A percentile compares a stretch with the other conserved stretches of the same genome.
Evolutionary conservation across 352 stramenopile genomes (phyloP).

Genomic region (Aphanomyces stellatus): DNA sequence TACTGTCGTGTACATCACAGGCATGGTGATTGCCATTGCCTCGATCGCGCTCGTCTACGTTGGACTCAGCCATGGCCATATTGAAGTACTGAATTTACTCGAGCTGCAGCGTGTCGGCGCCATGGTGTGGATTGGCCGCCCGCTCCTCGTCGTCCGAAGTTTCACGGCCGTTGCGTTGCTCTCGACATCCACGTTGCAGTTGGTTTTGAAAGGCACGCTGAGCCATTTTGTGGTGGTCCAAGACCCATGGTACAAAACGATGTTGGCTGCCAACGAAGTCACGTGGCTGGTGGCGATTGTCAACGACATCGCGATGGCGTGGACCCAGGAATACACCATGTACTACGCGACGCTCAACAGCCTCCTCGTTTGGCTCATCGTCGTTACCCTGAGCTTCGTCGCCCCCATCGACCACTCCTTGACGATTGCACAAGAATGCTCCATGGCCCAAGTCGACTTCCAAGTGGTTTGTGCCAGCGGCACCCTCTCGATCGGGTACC

Average conservation of each 20-base stretch:
- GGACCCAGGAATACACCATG: not conserved
- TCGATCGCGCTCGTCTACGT: not conserved
- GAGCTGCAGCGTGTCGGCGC: not conserved
- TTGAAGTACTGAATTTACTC: not conserved
- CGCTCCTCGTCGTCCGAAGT: not conserved
- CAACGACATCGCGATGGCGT: not conserved
- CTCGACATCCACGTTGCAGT: not conserved
- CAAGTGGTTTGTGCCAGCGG: not conserved
- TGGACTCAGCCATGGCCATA: not conserved
- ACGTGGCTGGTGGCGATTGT: slow-evolving; percentile 8
- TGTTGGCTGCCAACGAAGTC: slow-evolving; percentile 1
- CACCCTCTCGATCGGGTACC: not conserved
- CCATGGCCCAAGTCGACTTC: not conserved
- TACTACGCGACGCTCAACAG: slow-evolving; percentile 14
- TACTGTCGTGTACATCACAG: no score
- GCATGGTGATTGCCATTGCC: not conserved
- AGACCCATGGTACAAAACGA: slow-evolving; percentile 12
- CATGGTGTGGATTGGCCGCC: slow-evolving; percentile 3
- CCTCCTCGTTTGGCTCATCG: not conserved
- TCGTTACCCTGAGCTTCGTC: not conserved
- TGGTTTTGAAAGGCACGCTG: not conserved
- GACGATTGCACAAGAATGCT: not conserved
- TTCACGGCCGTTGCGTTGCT: not conserved
- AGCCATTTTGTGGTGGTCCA: not conserved
- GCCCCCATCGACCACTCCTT: not conserved